phyloP scores from a whole-genome alignment of 768 basidiomycete genomes.

The Mycena filopes region DNA sequence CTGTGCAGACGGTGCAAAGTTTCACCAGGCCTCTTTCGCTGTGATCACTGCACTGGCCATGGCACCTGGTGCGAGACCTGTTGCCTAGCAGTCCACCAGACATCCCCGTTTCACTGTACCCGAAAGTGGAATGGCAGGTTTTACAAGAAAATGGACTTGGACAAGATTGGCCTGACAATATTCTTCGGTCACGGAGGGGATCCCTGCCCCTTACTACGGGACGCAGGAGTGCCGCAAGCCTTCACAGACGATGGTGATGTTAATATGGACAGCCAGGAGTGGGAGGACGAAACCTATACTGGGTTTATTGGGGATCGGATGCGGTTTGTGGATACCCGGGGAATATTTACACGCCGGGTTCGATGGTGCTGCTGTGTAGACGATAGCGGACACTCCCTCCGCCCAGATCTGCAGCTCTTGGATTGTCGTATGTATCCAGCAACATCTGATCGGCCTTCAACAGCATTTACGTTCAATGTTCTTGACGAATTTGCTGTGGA shows the following conservation, averaged over 20 bases:
- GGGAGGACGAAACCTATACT: conserved; percentile 6
- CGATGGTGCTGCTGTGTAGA: conserved; percentile 12
- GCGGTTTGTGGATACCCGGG: conserved; percentile 9
- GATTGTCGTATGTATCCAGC: conserved; percentile 27
- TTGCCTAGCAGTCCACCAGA: not conserved
- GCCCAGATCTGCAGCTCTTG: conserved; percentile 30
- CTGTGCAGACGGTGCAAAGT: not conserved
- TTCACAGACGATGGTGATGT: not conserved
- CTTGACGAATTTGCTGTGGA: conserved; percentile 37
- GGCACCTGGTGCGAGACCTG: not conserved
- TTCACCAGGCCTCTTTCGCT: not conserved
- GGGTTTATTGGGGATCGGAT: conserved; percentile 12
- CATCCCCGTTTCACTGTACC: not conserved
- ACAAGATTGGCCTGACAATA: conserved; percentile 33
- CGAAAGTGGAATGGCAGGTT: not conserved
- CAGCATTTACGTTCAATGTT: conserved; percentile 36
- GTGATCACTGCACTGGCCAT: not conserved
- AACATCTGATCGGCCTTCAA: conserved; percentile 21
- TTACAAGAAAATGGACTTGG: conserved; percentile 29
- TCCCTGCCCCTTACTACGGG: conserved; percentile 28
- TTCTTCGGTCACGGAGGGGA: conserved; percentile 36
- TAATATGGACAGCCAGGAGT: not conserved
- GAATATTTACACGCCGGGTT: conserved; percentile 7
- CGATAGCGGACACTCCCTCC: not conserved
- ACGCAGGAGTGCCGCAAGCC: no score